Percentiles rank a stretch among this genome's conserved stretches.
Evolutionary conservation across 129 eudicot species (phyloP).

Genomic region (Flaveria brownii): DNA sequence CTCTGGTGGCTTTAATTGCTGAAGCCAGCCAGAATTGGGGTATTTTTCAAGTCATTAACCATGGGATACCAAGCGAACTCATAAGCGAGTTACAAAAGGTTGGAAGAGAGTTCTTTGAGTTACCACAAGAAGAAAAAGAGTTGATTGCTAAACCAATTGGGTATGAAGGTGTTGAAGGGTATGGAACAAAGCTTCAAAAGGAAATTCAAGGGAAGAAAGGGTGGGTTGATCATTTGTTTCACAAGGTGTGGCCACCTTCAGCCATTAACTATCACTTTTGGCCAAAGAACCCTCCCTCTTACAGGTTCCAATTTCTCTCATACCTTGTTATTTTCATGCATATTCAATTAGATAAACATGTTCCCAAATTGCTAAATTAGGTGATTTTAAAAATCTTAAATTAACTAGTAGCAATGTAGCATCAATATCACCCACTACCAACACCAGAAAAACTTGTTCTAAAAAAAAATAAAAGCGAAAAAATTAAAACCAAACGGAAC

Average conservation of each 20-base stretch:
- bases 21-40: slow-evolving; percentile 53
- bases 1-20: slow-evolving; percentile 15
- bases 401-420: too few species aligned
- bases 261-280: slow-evolving; percentile 57
- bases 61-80: slow-evolving; percentile 61
- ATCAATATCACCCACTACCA: too few species aligned
- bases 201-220: slow-evolving; percentile 64
- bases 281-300: slow-evolving; percentile 84
- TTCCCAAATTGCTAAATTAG: neutral
- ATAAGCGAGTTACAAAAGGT: slow-evolving; percentile 47
- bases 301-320: slow-evolving; percentile 44
- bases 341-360: neutral
- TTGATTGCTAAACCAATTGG: slow-evolving; percentile 48
- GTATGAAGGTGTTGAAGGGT: slow-evolving; percentile 62
- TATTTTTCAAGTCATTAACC: slow-evolving; percentile 63
- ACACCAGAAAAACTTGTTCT: too few species aligned
- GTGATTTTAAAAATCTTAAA: too few species aligned
- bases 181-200: slow-evolving; percentile 72
- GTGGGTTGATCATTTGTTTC: slow-evolving; percentile 92
- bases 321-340: neutral
- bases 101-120: slow-evolving; percentile 69
- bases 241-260: slow-evolving; percentile 78
- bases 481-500: too few species aligned
- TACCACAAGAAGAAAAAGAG: slow-evolving; percentile 74
- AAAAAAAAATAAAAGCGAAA: too few species aligned